phyloP scores from a whole-genome alignment of 1,284 basidiomycete species.

The Irpex lacteus region DNA sequence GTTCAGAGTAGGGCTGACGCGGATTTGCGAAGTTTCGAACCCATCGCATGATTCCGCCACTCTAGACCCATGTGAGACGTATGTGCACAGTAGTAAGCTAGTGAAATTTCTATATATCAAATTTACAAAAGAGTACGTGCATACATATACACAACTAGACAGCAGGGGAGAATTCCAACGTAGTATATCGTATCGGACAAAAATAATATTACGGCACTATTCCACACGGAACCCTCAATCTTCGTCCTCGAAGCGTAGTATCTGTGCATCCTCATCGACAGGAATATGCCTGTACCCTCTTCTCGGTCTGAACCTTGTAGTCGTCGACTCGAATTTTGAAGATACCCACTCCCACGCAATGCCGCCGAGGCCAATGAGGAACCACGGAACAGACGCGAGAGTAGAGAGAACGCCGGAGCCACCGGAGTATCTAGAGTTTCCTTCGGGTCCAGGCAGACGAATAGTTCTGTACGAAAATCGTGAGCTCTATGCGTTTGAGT shows the following conservation, averaged over 20 bases:
- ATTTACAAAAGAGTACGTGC: not conserved
- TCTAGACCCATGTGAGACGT: not conserved
- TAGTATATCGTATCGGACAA: not conserved
- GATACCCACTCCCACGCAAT: constrained; percentile 69
- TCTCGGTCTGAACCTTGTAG: constrained; percentile 43
- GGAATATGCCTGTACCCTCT: constrained; percentile 81
- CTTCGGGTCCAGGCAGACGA: constrained; percentile 66
- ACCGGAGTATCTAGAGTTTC: constrained; percentile 39
- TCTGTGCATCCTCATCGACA: constrained; percentile 87
- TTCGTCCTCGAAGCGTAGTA: constrained; percentile 79
- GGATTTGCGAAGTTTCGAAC: too few species aligned
- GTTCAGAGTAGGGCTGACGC: too few species aligned
- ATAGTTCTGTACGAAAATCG: constrained; percentile 55
- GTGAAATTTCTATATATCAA: not conserved
- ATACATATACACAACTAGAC: constrained; percentile 1
- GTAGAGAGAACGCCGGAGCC: constrained; percentile 61
- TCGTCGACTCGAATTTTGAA: constrained; percentile 42
- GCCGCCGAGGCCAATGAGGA: constrained; percentile 73
- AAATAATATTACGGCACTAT: not conserved
- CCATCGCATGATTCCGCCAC: too few species aligned
- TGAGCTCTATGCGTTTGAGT: constrained; percentile 1
- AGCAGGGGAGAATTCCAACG: not conserved
- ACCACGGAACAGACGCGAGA: constrained; percentile 84
- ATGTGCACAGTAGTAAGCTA: not conserved
- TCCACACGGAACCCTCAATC: constrained; percentile 36